Percentiles rank a stretch among this genome's conserved stretches.
Conservation (phyloP, 2,329 filamentous ascomycete genomes). For the Fusarium protoensiforme region DNA sequence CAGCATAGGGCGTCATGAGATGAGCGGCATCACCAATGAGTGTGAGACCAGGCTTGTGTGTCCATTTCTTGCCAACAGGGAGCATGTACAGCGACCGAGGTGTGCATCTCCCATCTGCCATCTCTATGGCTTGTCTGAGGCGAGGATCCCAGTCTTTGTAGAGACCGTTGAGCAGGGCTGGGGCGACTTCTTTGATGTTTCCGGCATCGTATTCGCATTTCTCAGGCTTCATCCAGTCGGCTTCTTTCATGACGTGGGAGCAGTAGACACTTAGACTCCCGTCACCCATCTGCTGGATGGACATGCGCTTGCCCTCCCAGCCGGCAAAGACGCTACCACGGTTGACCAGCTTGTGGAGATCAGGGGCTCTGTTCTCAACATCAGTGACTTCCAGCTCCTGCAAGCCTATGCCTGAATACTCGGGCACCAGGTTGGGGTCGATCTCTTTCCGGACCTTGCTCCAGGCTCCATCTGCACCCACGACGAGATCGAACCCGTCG, state of each 20-base stretch:
- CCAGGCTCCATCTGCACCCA: constrained; percentile 53
- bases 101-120: constrained; percentile 52
- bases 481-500: constrained; percentile 53
- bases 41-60: constrained; percentile 59
- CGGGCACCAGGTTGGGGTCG: constrained; percentile 51
- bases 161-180: constrained; percentile 48
- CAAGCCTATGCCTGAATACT: constrained; percentile 58
- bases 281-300: constrained; percentile 57
- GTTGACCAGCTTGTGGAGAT: constrained; percentile 57
- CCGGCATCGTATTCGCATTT: constrained; percentile 57
- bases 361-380: constrained; percentile 54
- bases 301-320: constrained; percentile 54
- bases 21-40: constrained; percentile 71
- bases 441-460: constrained; percentile 50
- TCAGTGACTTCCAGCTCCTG: constrained; percentile 56
- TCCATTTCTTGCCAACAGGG: constrained; percentile 61
- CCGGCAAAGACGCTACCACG: constrained; percentile 59
- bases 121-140: constrained; percentile 54
- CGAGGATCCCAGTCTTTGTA: constrained; percentile 55
- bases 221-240: constrained; percentile 49
- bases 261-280: constrained; percentile 57
- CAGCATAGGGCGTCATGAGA: constrained; percentile 67
- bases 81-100: constrained; percentile 63
- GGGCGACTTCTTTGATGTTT: constrained; percentile 52
- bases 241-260: constrained; percentile 51